Evolutionary conservation across 441 rosid species (phyloP).

Genomic region (Euphorbia celastroides): DNA sequence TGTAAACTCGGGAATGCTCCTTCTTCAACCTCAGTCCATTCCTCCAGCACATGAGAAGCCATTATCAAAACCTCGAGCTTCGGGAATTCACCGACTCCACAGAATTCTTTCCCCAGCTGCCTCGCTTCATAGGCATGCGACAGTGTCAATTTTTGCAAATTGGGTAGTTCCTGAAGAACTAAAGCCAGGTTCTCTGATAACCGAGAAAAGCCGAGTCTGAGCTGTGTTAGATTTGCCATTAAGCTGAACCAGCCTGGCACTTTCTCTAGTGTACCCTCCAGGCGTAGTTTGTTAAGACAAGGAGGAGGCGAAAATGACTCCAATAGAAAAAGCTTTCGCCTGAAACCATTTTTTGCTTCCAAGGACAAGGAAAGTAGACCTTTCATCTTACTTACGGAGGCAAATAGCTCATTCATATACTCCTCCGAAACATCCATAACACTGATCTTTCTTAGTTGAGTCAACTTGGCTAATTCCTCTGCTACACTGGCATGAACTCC

Average conservation of each 20-base stretch:
- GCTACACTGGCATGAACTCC: conserved; percentile 29
- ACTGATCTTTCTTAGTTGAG: conserved; percentile 31
- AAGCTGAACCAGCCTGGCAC: conserved; percentile 32
- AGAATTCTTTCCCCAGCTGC: conserved; percentile 34
- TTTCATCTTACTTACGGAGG: conserved; percentile 29
- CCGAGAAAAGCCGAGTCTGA: conserved; percentile 28
- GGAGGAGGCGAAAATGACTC: conserved; percentile 35
- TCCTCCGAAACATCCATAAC: conserved; percentile 31
- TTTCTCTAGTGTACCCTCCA: conserved; percentile 25
- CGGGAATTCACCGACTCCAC: conserved; percentile 34
- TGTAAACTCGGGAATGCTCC: conserved; percentile 39
- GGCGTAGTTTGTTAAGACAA: conserved; percentile 29
- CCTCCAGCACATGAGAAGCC: conserved; percentile 32
- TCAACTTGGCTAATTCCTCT: conserved; percentile 23
- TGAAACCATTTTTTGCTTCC: conserved; percentile 18
- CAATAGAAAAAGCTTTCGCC: conserved; percentile 16
- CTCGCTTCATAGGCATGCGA: conserved; percentile 35
- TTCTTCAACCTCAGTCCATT: conserved; percentile 39
- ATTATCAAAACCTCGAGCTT: conserved; percentile 36
- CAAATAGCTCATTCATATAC: conserved; percentile 22
- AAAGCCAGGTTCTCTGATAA: conserved; percentile 33
- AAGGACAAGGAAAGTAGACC: conserved; percentile 29
- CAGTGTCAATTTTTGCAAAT: conserved; percentile 26
- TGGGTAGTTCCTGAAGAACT: conserved; percentile 33
- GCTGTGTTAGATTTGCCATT: conserved; percentile 29